These are phyloP conservation scores for Strobilomyces confusus DNA, from an alignment of 768 basidiomycete genomes.

Conservation along the genomic window DNA sequence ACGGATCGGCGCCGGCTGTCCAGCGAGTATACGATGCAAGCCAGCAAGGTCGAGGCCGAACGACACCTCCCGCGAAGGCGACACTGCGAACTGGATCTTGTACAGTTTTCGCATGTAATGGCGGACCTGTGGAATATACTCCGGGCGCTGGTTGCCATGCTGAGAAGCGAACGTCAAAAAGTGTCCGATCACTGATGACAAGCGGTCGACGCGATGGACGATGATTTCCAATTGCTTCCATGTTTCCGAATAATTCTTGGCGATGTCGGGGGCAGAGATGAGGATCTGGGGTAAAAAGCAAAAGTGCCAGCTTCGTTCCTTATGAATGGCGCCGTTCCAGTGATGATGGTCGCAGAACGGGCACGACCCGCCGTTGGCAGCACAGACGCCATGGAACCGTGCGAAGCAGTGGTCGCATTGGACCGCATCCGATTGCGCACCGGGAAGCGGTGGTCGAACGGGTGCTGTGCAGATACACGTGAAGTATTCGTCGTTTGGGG, in stretches of 20 bases:
- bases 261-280: conserved; percentile 69
- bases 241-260: conserved; percentile 72
- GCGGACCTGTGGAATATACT: conserved; percentile 77
- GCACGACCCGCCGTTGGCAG: conserved; percentile 85
- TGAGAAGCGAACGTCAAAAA: conserved; percentile 72
- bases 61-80: conserved; percentile 74
- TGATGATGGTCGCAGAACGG: conserved; percentile 91
- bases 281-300: conserved; percentile 73
- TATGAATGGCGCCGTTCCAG: conserved; percentile 83
- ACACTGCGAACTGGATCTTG: conserved; percentile 86
- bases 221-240: conserved; percentile 79
- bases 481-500: conserved; percentile 76
- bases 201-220: conserved; percentile 73
- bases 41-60: conserved; percentile 82
- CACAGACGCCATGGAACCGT: conserved; percentile 81
- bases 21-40: conserved; percentile 75
- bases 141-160: conserved; percentile 65
- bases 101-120: conserved; percentile 90
- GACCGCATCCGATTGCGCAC: conserved; percentile 74
- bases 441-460: conserved; percentile 76
- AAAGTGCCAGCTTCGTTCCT: conserved; percentile 81
- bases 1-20: conserved; percentile 48
- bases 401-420: conserved; percentile 90
- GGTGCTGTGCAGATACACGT: conserved; percentile 79
- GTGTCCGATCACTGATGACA: conserved; percentile 72